These are phyloP conservation scores for Colletotrichum sp. DNA, from an alignment of 2,329 filamentous ascomycete genomes.

Conservation along the genomic window DNA sequence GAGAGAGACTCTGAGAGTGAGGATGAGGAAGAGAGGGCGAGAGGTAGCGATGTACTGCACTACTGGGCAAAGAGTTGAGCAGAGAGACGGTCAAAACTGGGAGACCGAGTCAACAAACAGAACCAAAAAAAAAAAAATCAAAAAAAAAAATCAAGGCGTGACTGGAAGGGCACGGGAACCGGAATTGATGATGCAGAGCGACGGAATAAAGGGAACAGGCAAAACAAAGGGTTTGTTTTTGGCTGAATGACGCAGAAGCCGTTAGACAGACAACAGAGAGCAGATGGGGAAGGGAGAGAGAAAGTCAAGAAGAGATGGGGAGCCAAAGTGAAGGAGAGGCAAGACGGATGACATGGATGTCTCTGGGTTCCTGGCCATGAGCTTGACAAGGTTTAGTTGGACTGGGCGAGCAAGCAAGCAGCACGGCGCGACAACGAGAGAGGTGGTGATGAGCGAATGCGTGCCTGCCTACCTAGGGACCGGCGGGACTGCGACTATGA, in stretches of 20 bases:
- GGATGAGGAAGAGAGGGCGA: neutral
- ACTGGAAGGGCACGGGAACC: neutral
- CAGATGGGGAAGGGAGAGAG: neutral
- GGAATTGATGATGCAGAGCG: constrained; percentile 15
- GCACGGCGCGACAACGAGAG: neutral
- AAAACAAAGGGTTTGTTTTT: constrained; percentile 13
- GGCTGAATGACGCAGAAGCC: neutral
- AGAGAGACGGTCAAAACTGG: neutral
- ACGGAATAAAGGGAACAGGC: neutral
- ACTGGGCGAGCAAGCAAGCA: neutral
- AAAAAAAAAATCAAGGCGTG: neutral
- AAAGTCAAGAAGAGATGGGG: neutral
- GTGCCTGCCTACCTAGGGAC: neutral
- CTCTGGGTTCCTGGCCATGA: neutral
- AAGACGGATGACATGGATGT: constrained; percentile 16
- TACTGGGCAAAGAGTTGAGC: neutral
- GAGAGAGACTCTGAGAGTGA: neutral
- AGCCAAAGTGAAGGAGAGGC: neutral
- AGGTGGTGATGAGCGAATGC: neutral
- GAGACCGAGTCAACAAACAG: neutral
- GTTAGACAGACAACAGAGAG: neutral
- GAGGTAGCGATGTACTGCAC: neutral
- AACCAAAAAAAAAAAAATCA: neutral
- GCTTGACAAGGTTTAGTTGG: neutral
- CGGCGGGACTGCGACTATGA: neutral